Evolutionary conservation across 352 stramenopile species (phyloP).

Genomic region (Globisporangium canariense): DNA sequence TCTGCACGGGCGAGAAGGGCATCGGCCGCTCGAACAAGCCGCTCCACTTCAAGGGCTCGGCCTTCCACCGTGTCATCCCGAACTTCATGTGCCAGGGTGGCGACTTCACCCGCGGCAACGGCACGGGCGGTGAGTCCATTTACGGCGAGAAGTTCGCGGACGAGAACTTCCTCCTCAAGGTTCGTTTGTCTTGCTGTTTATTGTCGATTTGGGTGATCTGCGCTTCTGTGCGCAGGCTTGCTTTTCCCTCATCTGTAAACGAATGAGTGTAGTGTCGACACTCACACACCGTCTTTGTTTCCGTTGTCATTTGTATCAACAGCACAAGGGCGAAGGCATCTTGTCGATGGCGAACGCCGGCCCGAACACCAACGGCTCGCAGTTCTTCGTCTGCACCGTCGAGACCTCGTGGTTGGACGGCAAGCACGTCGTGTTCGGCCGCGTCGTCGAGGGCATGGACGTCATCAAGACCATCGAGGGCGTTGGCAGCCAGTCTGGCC

Average conservation of each 20-base stretch:
- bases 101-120: constrained; percentile 91
- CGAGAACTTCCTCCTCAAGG: constrained; percentile 93
- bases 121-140: constrained; percentile 94
- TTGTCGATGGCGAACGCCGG: constrained; percentile 97
- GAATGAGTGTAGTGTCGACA: not conserved
- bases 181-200: constrained; percentile 13
- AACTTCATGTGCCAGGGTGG: constrained; percentile 96
- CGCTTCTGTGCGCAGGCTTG: no score
- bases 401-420: constrained; percentile 90
- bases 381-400: constrained; percentile 97
- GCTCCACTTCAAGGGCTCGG: constrained; percentile 81
- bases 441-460: constrained; percentile 95
- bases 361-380: constrained; percentile 95
- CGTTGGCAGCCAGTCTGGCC: constrained; percentile 92
- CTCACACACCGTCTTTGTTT: constrained; percentile 2
- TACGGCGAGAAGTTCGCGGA: constrained; percentile 96
- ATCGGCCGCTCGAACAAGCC: constrained; percentile 71
- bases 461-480: constrained; percentile 97
- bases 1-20: constrained; percentile 58
- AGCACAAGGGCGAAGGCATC: constrained; percentile 90
- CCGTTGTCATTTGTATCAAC: constrained; percentile 14
- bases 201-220: not conserved
- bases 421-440: constrained; percentile 95
- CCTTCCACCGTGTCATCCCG: constrained; percentile 92
- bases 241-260: not conserved